A percentile compares a stretch with the other conserved stretches of the same genome.
Conservation (phyloP, 371 early-diverging fungal genomes). For the Amoeboaphelidium protococcarum region DNA sequence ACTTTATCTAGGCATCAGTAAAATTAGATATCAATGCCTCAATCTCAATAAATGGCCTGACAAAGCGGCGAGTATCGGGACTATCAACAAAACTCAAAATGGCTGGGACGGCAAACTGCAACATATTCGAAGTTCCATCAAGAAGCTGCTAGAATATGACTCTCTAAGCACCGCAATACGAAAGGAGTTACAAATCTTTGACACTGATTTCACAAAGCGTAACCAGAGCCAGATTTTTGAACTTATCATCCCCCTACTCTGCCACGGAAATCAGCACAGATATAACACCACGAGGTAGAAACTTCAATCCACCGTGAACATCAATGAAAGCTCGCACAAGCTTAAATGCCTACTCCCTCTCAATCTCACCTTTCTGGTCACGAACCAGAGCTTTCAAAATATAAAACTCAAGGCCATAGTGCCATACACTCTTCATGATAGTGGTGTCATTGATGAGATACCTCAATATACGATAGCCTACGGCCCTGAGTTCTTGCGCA, state of each 20-base stretch:
- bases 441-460: no score
- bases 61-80: constrained; percentile 27
- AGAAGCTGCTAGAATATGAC: no score
- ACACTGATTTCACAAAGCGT: constrained; percentile 38
- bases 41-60: constrained; percentile 46
- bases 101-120: no score
- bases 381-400: constrained; percentile 23
- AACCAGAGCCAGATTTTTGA: constrained; percentile 28
- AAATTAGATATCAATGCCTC: constrained; percentile 48
- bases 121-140: no score
- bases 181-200: no score
- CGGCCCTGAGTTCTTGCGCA: no score
- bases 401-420: no score
- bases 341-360: constrained; percentile 44
- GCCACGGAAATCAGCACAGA: constrained; percentile 42
- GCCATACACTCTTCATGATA: no score
- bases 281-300: constrained; percentile 32
- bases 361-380: constrained; percentile 32
- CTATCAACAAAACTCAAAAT: constrained; percentile 41
- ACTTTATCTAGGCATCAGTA: constrained; percentile 37
- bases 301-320: constrained; percentile 21
- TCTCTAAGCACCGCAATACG: no score
- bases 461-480: no score
- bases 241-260: constrained; percentile 44
- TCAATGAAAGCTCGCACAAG: constrained; percentile 37